These are phyloP conservation scores for Ceriops tagal DNA, from an alignment of 345 rosid genomes.

Conservation along the genomic window DNA sequence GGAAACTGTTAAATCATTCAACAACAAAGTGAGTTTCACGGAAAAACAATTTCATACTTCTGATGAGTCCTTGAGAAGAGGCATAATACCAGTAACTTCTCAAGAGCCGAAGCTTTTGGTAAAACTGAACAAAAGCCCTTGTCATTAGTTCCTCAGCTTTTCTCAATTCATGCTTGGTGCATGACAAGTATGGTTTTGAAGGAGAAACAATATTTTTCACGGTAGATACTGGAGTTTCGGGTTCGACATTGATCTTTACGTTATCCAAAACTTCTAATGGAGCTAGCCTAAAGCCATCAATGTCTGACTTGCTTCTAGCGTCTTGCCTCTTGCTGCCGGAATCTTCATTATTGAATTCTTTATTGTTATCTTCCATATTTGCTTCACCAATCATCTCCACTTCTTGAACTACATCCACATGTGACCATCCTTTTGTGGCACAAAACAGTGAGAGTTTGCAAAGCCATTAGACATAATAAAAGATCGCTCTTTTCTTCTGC, in stretches of 20 bases:
- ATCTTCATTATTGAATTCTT: background rate
- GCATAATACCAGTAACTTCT: constrained; percentile 50
- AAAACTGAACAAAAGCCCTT: constrained; percentile 47
- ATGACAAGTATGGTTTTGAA: constrained; percentile 28
- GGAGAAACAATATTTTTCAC: constrained; percentile 27
- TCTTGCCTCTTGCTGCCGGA: constrained; percentile 3
- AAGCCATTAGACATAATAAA: background rate
- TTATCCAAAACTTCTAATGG: constrained; percentile 40
- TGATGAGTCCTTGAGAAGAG: background rate
- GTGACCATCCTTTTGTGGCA: constrained; percentile 14
- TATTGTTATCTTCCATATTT: constrained; percentile 11
- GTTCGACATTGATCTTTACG: constrained; percentile 44
- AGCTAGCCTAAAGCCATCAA: constrained; percentile 25
- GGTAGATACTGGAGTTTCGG: constrained; percentile 44
- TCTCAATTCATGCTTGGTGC: constrained; percentile 39
- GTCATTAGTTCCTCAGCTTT: constrained; percentile 45
- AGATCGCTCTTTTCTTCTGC: too few relatives aligned
- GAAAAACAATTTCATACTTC: background rate
- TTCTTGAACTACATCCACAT: constrained; percentile 34
- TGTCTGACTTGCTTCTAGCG: background rate
- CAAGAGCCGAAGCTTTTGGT: constrained; percentile 55
- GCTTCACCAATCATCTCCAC: constrained; percentile 27
- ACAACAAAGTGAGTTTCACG: background rate
- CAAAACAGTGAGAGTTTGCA: background rate
- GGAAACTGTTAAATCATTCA: constrained; percentile 40